Evolutionary conservation across 345 rosid species (phyloP).

Genomic region (Heritiera fomes): DNA sequence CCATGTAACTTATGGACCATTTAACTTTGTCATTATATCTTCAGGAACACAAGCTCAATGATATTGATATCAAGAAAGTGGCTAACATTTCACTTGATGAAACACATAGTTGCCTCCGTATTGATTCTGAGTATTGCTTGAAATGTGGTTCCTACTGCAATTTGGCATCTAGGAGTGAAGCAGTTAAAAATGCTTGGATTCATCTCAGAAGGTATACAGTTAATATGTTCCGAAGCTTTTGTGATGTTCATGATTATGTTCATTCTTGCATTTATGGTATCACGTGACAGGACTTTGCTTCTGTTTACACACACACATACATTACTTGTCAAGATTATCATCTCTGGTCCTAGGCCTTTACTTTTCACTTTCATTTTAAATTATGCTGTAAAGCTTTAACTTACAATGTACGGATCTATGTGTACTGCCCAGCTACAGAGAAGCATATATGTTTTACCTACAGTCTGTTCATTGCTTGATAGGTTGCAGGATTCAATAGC

Average conservation of each 20-base stretch:
- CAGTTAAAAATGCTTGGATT: conserved; percentile 52
- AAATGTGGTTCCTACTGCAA: conserved; percentile 55
- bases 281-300: not conserved
- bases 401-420: not conserved
- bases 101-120: conserved; percentile 25
- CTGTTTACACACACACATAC: no score
- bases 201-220: conserved; percentile 48
- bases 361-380: not conserved
- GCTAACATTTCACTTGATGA: conserved; percentile 35
- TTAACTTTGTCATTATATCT: conserved; percentile 24
- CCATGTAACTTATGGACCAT: conserved; percentile 10
- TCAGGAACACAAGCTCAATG: conserved; percentile 35
- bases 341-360: conserved; percentile 4
- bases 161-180: conserved; percentile 42
- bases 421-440: not conserved
- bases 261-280: not conserved
- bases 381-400: not conserved
- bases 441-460: conserved; percentile 7
- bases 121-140: conserved; percentile 57
- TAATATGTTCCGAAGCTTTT: conserved; percentile 3
- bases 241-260: not conserved
- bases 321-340: not conserved
- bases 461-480: conserved; percentile 24
- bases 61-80: conserved; percentile 33
- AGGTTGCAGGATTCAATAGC: conserved; percentile 57